Base-by-base conservation (phyloP, 257 asterid genomes). In the Solanum pennellii region DNA sequence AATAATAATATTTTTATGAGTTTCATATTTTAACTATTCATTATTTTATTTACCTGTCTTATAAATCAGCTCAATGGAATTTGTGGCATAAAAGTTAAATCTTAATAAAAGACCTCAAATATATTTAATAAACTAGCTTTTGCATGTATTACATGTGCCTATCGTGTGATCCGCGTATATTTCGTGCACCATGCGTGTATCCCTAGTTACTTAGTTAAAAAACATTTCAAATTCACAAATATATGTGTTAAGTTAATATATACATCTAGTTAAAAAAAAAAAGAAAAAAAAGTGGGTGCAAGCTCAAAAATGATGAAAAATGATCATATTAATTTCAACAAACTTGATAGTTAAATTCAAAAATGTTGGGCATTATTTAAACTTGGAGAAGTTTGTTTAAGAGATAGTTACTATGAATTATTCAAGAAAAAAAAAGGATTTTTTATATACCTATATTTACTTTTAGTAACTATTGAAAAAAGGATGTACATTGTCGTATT, bases 131-230 rank as follows among this genome's bases (percentile, higher is more conserved):
- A 20, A 20, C 3, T 47, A 14, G 7, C 59, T 47, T 47, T 47
- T 47, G 16, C 18, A 5, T 47, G 18, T 18, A 47, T 52, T 0
- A 6, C 65, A 56, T 0, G 0, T 52, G 0, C 62, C 18, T 52
- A 0, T 52, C 10, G 1, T 0, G 23, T 23, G 23, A 52, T 49
- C 9, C 0, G 16, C 2, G 2, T 45, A 44, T 44, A 44, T 44
- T 11, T 44, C 14, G 2, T 44, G 14, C 13, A 42, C 4, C 45
- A 12, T 14, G 14, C 49, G 0, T 52, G 62, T 18, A 18, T 52
- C 11, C 62, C 11, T 52, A 7, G n/a, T 52, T 52, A 52, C 18
- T 52, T 52, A 52, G 62, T 56, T 5, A 52, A 52, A 56, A 18
- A 18, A 56, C 2, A 56, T 16, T 56, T 56, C 18, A 18, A 18